Conservation (phyloP, 306 rosid species). For the Lathyrus tuberosus region DNA sequence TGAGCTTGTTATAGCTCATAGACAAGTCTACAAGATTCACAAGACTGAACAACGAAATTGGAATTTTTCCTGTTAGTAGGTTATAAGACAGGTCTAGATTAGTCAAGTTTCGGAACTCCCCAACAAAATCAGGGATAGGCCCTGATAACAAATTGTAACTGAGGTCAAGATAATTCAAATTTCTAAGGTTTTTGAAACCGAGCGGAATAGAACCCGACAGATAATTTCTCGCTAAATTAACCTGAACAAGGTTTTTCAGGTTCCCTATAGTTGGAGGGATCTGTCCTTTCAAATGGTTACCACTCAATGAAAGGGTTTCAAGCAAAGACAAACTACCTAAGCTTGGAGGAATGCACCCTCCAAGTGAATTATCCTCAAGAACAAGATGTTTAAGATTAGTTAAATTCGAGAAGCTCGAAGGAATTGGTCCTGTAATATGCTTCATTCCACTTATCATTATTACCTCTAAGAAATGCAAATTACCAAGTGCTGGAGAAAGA, state of each 20-base stretch:
- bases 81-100: conserved; percentile 77
- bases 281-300: conserved; percentile 75
- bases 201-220: conserved; percentile 72
- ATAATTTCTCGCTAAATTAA: conserved; percentile 69
- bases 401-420: conserved; percentile 70
- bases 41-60: conserved; percentile 66
- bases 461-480: conserved; percentile 80
- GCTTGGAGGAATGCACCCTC: conserved; percentile 76
- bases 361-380: conserved; percentile 76
- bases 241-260: conserved; percentile 60
- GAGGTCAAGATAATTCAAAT: conserved; percentile 76
- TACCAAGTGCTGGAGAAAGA: conserved; percentile 75
- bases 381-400: conserved; percentile 69
- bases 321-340: conserved; percentile 72
- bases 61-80: conserved; percentile 67
- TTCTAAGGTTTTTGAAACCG: conserved; percentile 51
- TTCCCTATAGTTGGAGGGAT: conserved; percentile 74
- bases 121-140: conserved; percentile 63
- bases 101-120: conserved; percentile 60
- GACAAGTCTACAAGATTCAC: conserved; percentile 72
- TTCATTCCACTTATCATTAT: conserved; percentile 77
- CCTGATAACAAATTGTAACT: conserved; percentile 74
- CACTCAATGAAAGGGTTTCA: conserved; percentile 67
- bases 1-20: conserved; percentile 72
- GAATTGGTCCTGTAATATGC: conserved; percentile 79